Base-by-base conservation (phyloP, 345 rosid genomes). In the Cardamine resedifolia region DNA sequence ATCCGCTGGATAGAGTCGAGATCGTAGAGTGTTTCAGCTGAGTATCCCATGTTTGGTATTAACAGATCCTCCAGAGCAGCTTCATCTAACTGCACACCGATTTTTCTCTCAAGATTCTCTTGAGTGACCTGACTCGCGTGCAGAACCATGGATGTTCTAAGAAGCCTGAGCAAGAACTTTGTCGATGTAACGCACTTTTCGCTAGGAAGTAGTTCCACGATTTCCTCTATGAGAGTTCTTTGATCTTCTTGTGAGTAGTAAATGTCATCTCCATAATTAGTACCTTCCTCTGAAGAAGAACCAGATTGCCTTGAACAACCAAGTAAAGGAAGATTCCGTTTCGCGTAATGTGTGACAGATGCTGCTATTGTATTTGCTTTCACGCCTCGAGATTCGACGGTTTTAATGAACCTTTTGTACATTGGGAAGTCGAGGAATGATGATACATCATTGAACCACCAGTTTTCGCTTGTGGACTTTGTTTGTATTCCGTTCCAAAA, bases 381-480 rank as follows among this genome's bases (percentile, higher is more conserved):
- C 78, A 85, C 81, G 41, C 92, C 92, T 48, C 80, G 77, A 19
- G 86, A 78, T 57, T 77, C 75, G 44, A 91, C 67, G n/a, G 83
- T 88, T 47, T 73, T 69, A 23, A 94, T 86, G 36, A 94, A 83
- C 77, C 88, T 88, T 78, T 80, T 89, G 72, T 78, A 94, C 39
- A 83, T 52, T 19, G 82, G 65, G n/a, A 91, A 53, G 8, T 82
- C 71, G 7, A 89, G 95, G 70, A 23, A 59, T 5, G 72, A 66
- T 4, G 95, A 89, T 28, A 77, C 90, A 66, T 91, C 98, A 43
- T 85, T 88, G 21, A 83, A 86, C 98, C 98, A 94, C 98, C 97
- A 91, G 79, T 89, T 91, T 23, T 85, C 85, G 2, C 78, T 82
- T 15, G 78, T 39, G 34, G 47, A 3, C 75, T 55, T 69, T 1